Evolutionary conservation across 2,329 filamentous ascomycete species (phyloP), one percentile per base, ranked within the genome.

Genomic region (Fusarium abutilonis): DNA sequence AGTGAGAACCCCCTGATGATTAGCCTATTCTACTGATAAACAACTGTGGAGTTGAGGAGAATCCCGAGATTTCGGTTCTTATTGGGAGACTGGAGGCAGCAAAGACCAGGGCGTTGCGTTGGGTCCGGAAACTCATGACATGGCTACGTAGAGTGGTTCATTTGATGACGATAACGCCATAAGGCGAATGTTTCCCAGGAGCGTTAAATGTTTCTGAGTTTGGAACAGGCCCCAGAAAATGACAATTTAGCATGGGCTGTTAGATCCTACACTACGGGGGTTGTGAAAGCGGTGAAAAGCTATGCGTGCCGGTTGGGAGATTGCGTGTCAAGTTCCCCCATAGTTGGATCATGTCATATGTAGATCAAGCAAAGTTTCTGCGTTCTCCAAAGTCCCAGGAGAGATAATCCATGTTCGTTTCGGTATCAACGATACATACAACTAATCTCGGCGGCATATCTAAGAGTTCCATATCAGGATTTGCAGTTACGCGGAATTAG

Each of bases 191-290:
- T 13, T 29, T 29, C 9, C 28, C 23, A 26, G 23, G 8, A 26
- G 11, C 10, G 9, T 29, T 8, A 9, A 26, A 19, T 8, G 34
- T 1, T 17, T 15, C 10, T 32, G 1, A 17, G n/a, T 6, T 13
- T 61, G 58, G 51, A 61, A 61, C 51, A 28, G 6, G 7, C 56
- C 56, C 56, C 29, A 6, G 47, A 4, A 5, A 9, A 4, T 4
- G 8, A 13, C 28, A 14, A 8, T 2, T 7, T 6, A 7, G 29
- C 6, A 36, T 17, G 11, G 13, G n/a, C 9, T 10, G 23, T 7
- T 11, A 13, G 9, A 11, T 42, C 1, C 19, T 23, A 9, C 15
- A 6, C 14, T n/a, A 5, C 19, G 13, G 34, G 13, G 31, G 31
- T 10, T 32, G 26, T 17, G 26, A 19, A 15, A 17, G 41, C 17